Conservation (phyloP, 2,329 filamentous ascomycete species). For the Exophiala alcalophila region DNA sequence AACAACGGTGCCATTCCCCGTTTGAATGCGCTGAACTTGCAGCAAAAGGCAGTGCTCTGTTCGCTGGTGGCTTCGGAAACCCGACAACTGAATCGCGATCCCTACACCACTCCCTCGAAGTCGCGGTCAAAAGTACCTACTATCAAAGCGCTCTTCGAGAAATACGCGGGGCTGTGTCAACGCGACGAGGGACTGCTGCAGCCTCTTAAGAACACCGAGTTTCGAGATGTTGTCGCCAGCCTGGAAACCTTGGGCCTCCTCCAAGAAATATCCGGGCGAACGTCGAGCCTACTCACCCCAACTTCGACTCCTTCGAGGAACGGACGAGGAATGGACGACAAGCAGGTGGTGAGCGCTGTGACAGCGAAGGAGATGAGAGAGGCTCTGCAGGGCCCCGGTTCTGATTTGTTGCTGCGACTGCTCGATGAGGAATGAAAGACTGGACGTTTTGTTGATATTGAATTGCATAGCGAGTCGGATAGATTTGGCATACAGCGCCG, state of each 20-base stretch:
- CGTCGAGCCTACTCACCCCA: constrained; percentile 62
- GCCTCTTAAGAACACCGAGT: constrained; percentile 85
- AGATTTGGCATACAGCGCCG: constrained; percentile 15
- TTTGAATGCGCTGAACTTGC: constrained; percentile 82
- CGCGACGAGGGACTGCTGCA: constrained; percentile 78
- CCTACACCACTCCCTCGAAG: constrained; percentile 59
- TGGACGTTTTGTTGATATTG: constrained; percentile 9
- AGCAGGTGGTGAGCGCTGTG: constrained; percentile 72
- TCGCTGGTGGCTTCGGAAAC: constrained; percentile 84
- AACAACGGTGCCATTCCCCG: constrained; percentile 83
- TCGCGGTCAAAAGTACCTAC: constrained; percentile 63
- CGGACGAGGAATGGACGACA: constrained; percentile 63
- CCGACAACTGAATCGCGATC: constrained; percentile 40
- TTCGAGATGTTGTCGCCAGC: constrained; percentile 85
- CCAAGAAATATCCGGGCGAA: constrained; percentile 65
- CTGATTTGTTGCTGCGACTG: constrained; percentile 44
- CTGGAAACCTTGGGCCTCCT: constrained; percentile 84
- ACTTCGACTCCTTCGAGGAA: constrained; percentile 63
- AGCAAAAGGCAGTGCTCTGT: constrained; percentile 94
- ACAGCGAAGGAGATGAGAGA: constrained; percentile 74
- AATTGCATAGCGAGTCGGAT: constrained; percentile 16
- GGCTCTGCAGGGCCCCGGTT: constrained; percentile 59
- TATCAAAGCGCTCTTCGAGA: constrained; percentile 77
- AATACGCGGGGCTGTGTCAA: constrained; percentile 79
- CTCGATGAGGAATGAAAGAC: constrained; percentile 31